phyloP scores from a whole-genome alignment of 768 basidiomycete genomes.

The Lentinula detonsa region DNA sequence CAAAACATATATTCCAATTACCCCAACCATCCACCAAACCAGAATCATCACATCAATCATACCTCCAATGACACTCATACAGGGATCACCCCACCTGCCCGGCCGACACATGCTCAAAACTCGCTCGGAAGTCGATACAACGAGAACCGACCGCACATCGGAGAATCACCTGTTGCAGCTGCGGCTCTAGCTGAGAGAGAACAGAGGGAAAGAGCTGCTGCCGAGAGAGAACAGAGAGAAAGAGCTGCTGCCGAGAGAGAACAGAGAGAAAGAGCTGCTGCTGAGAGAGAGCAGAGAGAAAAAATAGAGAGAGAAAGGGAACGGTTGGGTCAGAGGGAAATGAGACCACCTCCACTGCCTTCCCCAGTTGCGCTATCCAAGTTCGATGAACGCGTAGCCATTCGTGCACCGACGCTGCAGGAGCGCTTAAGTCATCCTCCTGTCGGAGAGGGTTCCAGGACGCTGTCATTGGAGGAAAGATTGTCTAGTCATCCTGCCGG shows the following conservation, averaged over 20 bases:
- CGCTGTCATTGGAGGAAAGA: constrained; percentile 1
- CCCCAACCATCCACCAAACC: neutral
- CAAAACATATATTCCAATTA: neutral
- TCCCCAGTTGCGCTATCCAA: neutral
- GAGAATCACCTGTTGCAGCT: constrained; percentile 3
- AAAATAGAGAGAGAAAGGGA: neutral
- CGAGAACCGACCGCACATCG: constrained; percentile 1
- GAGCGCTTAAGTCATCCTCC: constrained; percentile 2
- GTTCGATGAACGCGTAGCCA: neutral
- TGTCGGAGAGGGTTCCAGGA: neutral
- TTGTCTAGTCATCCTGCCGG: neutral
- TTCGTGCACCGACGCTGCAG: constrained; percentile 2
- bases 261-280: neutral
- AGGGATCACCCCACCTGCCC: neutral
- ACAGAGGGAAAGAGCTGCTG: neutral
- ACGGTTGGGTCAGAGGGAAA: neutral
- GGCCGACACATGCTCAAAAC: neutral
- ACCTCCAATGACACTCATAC: neutral
- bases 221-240: neutral
- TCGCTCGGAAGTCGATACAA: neutral
- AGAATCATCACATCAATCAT: neutral
- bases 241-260: neutral
- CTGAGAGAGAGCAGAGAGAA: neutral
- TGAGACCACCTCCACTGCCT: neutral
- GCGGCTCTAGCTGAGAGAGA: constrained; percentile 2